phyloP scores from a whole-genome alignment of 495 filamentous ascomycete species.

The Penicillium cosmopolitanum region DNA sequence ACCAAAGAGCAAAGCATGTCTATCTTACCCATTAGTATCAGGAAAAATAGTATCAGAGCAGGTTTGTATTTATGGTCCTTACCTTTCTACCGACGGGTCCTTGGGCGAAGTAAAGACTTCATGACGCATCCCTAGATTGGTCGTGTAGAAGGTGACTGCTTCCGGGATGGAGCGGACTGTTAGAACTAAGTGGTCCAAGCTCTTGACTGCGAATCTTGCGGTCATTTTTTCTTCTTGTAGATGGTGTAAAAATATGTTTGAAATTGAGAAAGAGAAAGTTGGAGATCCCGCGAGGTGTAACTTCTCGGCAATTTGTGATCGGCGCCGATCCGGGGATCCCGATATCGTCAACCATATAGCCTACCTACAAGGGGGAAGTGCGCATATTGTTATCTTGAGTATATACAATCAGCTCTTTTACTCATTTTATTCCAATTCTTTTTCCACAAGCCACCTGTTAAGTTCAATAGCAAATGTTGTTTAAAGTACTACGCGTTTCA shows the following conservation, averaged over 20 bases:
- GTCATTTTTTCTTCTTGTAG: slow-evolving; percentile 18
- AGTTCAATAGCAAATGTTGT: no score
- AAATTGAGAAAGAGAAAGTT: not conserved
- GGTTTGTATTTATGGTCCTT: not conserved
- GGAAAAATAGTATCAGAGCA: not conserved
- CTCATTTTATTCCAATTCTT: no score
- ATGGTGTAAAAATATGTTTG: not conserved
- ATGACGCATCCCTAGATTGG: slow-evolving; percentile 53
- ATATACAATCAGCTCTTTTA: no score
- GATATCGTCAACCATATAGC: not conserved
- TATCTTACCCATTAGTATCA: slow-evolving; percentile 19
- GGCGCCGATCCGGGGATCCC: slow-evolving; percentile 2
- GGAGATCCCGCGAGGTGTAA: not conserved
- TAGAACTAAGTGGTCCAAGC: slow-evolving; percentile 58
- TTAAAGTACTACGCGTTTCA: no score
- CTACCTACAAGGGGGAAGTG: not conserved
- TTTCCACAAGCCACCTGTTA: no score
- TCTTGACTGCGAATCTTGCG: slow-evolving; percentile 35
- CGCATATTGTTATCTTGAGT: no score
- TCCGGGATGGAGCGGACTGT: slow-evolving; percentile 50
- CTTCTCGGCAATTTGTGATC: not conserved
- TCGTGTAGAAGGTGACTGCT: slow-evolving; percentile 53
- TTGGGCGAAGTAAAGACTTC: slow-evolving; percentile 44
- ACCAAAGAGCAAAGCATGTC: slow-evolving; percentile 56
- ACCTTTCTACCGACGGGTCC: slow-evolving; percentile 34